A percentile compares a stretch with the other conserved stretches of the same genome.
Evolutionary conservation across 2,329 filamentous ascomycete genomes (phyloP).

Genomic region (Ophiostoma perfectum): DNA sequence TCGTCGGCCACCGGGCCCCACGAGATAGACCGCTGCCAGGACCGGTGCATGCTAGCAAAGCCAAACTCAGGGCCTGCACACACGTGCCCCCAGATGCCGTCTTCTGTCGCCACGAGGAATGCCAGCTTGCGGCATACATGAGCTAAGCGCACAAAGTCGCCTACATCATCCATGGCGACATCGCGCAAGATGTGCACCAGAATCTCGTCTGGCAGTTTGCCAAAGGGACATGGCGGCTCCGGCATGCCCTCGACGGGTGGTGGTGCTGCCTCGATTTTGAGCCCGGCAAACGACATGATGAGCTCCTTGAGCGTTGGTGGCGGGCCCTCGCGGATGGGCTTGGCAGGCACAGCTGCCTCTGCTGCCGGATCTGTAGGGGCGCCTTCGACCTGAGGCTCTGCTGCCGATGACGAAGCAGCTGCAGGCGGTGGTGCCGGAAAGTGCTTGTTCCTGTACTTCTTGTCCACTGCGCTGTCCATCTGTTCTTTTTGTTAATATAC

Average conservation of each 20-base stretch:
- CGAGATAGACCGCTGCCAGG: conserved; percentile 59
- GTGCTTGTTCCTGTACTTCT: conserved; percentile 84
- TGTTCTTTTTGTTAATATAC: conserved; percentile 33
- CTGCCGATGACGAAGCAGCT: conserved; percentile 16
- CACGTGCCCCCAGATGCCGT: conserved; percentile 77
- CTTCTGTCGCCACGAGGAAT: conserved; percentile 76
- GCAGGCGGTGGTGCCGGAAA: conserved; percentile 58
- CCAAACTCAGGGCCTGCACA: conserved; percentile 67
- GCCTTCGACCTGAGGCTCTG: conserved; percentile 11
- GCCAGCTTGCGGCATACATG: conserved; percentile 83
- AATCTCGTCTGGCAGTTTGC: conserved; percentile 74
- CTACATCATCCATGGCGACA: conserved; percentile 68
- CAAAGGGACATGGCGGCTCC: conserved; percentile 73
- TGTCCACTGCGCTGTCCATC: conserved; percentile 81
- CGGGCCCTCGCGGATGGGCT: conserved; percentile 52
- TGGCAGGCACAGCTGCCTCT: conserved; percentile 42
- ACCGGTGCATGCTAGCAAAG: conserved; percentile 77
- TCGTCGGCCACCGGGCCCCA: conserved; percentile 46
- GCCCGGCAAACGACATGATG: conserved; percentile 65
- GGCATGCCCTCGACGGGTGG: conserved; percentile 67
- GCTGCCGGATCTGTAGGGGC: conserved; percentile 21
- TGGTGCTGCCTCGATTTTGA: conserved; percentile 62
- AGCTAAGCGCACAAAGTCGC: conserved; percentile 67
- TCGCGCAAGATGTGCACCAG: conserved; percentile 71
- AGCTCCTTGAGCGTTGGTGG: conserved; percentile 60